These are phyloP conservation scores for Cephalotrichum gorgonifer DNA, from an alignment of 2,329 filamentous ascomycete species.

Conservation along the genomic window DNA sequence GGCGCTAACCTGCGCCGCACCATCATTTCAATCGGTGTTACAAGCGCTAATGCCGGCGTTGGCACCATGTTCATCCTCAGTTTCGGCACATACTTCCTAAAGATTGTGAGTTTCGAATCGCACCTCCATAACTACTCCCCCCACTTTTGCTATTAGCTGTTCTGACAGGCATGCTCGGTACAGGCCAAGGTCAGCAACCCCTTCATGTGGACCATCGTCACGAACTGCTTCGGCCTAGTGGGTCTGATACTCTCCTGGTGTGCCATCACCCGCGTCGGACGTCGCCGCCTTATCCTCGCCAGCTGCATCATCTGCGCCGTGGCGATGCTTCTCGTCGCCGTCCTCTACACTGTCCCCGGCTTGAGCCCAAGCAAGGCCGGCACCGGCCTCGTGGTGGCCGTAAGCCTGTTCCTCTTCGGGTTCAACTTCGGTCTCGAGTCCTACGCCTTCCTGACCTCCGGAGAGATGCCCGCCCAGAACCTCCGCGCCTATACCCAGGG, in stretches of 20 bases:
- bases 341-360: neutral
- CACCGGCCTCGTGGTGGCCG: constrained; percentile 14
- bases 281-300: constrained; percentile 21
- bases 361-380: neutral
- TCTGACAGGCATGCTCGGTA: no score
- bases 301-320: neutral
- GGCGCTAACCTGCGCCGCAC: constrained; percentile 31
- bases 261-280: constrained; percentile 24
- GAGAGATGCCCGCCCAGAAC: constrained; percentile 40
- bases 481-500: constrained; percentile 41
- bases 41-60: constrained; percentile 31
- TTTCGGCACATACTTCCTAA: constrained; percentile 2
- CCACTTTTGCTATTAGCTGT: neutral
- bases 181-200: neutral
- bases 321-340: neutral
- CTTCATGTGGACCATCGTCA: neutral
- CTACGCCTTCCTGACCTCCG: constrained; percentile 40
- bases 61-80: constrained; percentile 32
- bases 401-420: constrained; percentile 29
- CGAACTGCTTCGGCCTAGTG: constrained; percentile 10
- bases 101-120: constrained; percentile 1
- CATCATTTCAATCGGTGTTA: constrained; percentile 26
- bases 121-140: neutral
- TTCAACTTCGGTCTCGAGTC: constrained; percentile 34
- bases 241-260: constrained; percentile 29